Conservation (phyloP, 2,329 filamentous ascomycete genomes). For the Colletotrichum lentis region DNA sequence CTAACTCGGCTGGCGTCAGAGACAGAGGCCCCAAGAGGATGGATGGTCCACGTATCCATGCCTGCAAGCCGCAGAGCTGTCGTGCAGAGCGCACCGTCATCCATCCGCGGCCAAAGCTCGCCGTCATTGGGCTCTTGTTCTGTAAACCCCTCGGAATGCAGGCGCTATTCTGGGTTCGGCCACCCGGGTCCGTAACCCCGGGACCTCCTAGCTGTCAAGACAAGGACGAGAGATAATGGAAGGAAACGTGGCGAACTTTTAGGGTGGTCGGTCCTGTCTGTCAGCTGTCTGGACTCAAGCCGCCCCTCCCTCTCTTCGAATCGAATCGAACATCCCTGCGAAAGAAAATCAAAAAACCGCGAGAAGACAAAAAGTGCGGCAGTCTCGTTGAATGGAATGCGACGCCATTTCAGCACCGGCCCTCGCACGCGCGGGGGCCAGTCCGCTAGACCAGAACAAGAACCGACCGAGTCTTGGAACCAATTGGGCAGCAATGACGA, state of each 20-base stretch:
- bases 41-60: not conserved
- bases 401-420: slow-evolving; percentile 19
- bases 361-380: not conserved
- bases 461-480: not conserved
- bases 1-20: not conserved
- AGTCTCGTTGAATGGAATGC: slow-evolving; percentile 10
- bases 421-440: not conserved
- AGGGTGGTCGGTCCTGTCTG: no score
- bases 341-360: no score
- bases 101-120: not conserved
- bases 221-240: not conserved
- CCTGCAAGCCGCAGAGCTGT: not conserved
- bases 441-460: not conserved
- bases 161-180: slow-evolving; percentile 6
- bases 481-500: slow-evolving; percentile 17
- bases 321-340: not conserved
- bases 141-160: not conserved
- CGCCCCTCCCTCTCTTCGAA: not conserved
- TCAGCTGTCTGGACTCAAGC: not conserved
- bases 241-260: not conserved
- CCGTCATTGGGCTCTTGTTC: slow-evolving; percentile 3
- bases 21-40: not conserved
- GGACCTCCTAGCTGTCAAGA: not conserved
- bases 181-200: slow-evolving; percentile 16
- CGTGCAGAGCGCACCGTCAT: not conserved